Percentiles rank a stretch among this genome's conserved stretches.
These are phyloP conservation scores for Orbilia brochopaga DNA, from an alignment of 2,329 filamentous ascomycete genomes.

Conservation along the genomic window DNA sequence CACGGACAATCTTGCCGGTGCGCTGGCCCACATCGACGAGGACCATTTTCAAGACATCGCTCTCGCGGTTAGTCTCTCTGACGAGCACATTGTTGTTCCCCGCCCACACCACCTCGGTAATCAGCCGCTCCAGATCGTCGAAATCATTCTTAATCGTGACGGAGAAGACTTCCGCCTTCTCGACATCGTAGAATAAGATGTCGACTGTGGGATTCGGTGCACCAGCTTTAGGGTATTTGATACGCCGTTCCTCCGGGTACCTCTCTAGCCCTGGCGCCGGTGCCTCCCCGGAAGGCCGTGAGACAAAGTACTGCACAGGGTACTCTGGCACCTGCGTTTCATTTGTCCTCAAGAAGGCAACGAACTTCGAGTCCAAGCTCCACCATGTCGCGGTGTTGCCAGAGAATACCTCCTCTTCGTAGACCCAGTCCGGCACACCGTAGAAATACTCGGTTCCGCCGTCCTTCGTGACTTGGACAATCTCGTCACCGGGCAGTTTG, in stretches of 20 bases:
- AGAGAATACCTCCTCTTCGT: conserved; percentile 82
- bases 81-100: conserved; percentile 79
- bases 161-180: conserved; percentile 76
- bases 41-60: conserved; percentile 85
- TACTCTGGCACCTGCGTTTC: conserved; percentile 91
- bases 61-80: conserved; percentile 91
- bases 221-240: conserved; percentile 98
- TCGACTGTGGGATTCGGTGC: conserved; percentile 90
- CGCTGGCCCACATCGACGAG: conserved; percentile 78
- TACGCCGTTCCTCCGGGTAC: conserved; percentile 86
- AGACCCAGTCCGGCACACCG: conserved; percentile 96
- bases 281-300: conserved; percentile 76
- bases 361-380: conserved; percentile 84
- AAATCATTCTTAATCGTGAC: conserved; percentile 81
- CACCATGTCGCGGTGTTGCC: conserved; percentile 91
- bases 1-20: conserved; percentile 77
- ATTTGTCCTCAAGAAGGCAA: conserved; percentile 92
- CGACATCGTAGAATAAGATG: conserved; percentile 85
- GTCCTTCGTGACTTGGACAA: conserved; percentile 79
- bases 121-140: conserved; percentile 78
- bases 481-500: conserved; percentile 66
- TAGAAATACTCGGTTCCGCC: conserved; percentile 91
- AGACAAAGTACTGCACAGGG: conserved; percentile 90
- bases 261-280: conserved; percentile 76
- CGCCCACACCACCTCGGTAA: conserved; percentile 92